Evolutionary conservation across 352 stramenopile species (phyloP).

Genomic region (Phytophthora constricta): DNA sequence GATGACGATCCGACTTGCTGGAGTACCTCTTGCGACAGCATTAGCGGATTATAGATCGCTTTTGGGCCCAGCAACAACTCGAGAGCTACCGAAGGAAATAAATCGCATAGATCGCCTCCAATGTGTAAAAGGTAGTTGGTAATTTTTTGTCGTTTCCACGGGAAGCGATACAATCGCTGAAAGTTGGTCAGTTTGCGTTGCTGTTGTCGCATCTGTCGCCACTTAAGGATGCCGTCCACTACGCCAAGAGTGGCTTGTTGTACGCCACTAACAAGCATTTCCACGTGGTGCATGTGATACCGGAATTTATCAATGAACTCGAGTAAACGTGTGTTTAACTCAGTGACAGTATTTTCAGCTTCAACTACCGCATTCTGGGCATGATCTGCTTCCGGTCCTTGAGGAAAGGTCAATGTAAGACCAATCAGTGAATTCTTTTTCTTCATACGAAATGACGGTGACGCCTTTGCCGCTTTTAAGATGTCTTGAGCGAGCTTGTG

Average conservation of each 20-base stretch:
- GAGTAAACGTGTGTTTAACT: conserved; percentile 16
- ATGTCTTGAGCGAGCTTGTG: conserved; percentile 22
- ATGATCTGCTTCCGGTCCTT: conserved; percentile 13
- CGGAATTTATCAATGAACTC: conserved; percentile 33
- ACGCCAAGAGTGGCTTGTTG: conserved; percentile 43
- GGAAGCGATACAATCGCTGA: conserved; percentile 51
- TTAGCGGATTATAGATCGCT: conserved; percentile 48
- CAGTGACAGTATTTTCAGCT: conserved; percentile 11
- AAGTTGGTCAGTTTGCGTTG: conserved; percentile 45
- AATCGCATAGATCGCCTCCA: conserved; percentile 40
- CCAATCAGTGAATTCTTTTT: conserved; percentile 30
- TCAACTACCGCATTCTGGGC: conserved; percentile 12
- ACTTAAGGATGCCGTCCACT: conserved; percentile 54
- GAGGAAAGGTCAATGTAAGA: conserved; percentile 14
- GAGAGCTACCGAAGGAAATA: conserved; percentile 51
- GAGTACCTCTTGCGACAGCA: conserved; percentile 41
- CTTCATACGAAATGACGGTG: conserved; percentile 33
- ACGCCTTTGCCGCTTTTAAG: conserved; percentile 17
- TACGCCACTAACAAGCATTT: conserved; percentile 32
- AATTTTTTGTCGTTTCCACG: conserved; percentile 44
- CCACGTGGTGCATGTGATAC: conserved; percentile 40
- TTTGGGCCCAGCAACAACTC: conserved; percentile 43
- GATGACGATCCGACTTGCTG: conserved; percentile 22
- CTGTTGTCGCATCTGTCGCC: conserved; percentile 41
- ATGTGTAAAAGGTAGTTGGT: conserved; percentile 63